A percentile compares a stretch with the other conserved stretches of the same genome.
Evolutionary conservation across 2,329 filamentous ascomycete genomes (phyloP).

Genomic region (Ceratocystis papillata): DNA sequence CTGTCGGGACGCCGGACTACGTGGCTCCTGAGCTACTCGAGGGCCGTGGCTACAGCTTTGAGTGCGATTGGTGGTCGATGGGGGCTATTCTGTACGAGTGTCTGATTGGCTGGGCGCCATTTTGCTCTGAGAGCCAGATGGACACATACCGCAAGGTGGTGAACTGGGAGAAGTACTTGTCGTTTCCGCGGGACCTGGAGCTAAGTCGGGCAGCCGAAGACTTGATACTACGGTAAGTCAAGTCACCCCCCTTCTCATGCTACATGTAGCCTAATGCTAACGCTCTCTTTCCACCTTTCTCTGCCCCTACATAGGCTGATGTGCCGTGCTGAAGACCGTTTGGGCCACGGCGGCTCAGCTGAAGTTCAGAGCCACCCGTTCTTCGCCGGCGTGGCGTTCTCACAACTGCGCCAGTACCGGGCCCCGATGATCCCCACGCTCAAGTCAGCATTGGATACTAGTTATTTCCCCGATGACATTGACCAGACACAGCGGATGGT

Average conservation of each 20-base stretch:
- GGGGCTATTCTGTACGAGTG: constrained; percentile 99
- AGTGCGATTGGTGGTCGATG: constrained; percentile 98
- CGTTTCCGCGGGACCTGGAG: constrained; percentile 92
- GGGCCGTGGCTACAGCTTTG: constrained; percentile 87
- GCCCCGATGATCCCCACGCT: constrained; percentile 94
- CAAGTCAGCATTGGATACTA: constrained; percentile 86
- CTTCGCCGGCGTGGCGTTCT: constrained; percentile 94
- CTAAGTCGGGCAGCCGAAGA: constrained; percentile 82
- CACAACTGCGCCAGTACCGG: constrained; percentile 80
- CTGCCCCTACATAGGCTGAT: constrained; percentile 54
- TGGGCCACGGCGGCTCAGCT: constrained; percentile 74
- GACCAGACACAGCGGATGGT: constrained; percentile 63
- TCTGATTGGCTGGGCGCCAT: constrained; percentile 94
- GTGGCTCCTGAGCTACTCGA: constrained; percentile 98
- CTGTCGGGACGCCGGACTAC: constrained; percentile 95
- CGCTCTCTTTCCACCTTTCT: neutral
- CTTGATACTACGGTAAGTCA: constrained; percentile 71
- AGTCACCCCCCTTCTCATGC: neutral
- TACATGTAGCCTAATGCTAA: constrained; percentile 23
- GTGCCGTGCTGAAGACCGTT: constrained; percentile 83
- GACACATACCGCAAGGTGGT: constrained; percentile 99
- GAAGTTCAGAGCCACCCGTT: constrained; percentile 92
- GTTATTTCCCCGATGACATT: constrained; percentile 98
- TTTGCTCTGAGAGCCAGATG: constrained; percentile 94
- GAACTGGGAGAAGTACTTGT: constrained; percentile 90